Conservation (phyloP, 1,284 basidiomycete genomes). For the Apiotrichum veenhuisii region DNA sequence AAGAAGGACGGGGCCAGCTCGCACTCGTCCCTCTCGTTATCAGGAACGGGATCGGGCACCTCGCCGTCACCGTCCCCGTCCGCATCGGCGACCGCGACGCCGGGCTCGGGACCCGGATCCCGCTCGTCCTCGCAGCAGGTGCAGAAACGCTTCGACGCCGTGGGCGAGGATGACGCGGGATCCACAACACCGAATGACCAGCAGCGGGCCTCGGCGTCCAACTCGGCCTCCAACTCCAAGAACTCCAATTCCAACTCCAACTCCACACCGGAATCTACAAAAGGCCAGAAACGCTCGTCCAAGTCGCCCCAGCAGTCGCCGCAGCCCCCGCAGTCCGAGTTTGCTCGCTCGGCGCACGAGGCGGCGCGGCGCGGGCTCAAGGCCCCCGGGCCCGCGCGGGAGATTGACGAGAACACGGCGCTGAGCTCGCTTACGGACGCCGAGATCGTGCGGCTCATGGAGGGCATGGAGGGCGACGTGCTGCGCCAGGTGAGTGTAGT, state of each 20-base stretch:
- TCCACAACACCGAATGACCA: no score
- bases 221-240: no score
- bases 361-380: slow-evolving; percentile 10
- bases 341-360: slow-evolving; percentile 10
- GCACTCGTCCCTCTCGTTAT: no score
- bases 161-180: no score
- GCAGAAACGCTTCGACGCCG: no score
- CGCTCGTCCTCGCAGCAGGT: no score
- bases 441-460: slow-evolving; percentile 47
- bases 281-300: not conserved
- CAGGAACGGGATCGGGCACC: no score
- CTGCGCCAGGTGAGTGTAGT: slow-evolving; percentile 36
- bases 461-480: slow-evolving; percentile 39
- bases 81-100: not conserved
- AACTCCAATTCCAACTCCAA: no score
- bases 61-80: not conserved
- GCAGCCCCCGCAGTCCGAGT: slow-evolving; percentile 3
- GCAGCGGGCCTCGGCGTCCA: no score
- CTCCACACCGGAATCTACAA: no score
- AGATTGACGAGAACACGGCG: slow-evolving; percentile 48
- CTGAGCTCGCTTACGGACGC: slow-evolving; percentile 47
- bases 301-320: not conserved
- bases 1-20: not conserved
- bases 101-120: no score
- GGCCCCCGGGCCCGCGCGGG: slow-evolving; percentile 19